Percentiles rank a stretch among this genome's conserved stretches.
Conservation (phyloP, 345 rosid species). For the Populus nigra region DNA sequence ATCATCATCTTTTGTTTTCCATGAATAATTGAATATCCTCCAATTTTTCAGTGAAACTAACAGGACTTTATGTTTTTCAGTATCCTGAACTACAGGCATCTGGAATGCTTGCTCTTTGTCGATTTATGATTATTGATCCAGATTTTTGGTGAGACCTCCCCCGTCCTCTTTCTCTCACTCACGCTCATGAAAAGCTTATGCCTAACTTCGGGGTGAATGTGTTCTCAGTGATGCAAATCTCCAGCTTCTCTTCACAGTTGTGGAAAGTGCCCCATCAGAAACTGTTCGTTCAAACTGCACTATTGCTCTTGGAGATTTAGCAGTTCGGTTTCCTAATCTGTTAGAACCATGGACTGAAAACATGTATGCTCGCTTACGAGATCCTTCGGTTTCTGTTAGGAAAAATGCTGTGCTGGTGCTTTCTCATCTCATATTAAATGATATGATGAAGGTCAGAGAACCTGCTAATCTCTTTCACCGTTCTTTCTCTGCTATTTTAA, state of each 20-base stretch:
- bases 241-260: slow-evolving; percentile 95
- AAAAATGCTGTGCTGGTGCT: slow-evolving; percentile 98
- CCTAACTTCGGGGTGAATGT: slow-evolving; percentile 24
- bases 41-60: slow-evolving; percentile 5
- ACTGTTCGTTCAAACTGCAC: slow-evolving; percentile 94
- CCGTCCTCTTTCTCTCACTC: neutral
- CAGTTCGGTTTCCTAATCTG: slow-evolving; percentile 92
- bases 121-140: slow-evolving; percentile 90
- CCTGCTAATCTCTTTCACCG: slow-evolving; percentile 14
- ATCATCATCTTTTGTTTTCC: slow-evolving; percentile 25
- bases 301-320: slow-evolving; percentile 93
- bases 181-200: neutral
- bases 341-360: slow-evolving; percentile 98
- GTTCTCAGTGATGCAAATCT: slow-evolving; percentile 79
- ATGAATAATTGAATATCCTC: neutral
- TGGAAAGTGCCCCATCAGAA: slow-evolving; percentile 88
- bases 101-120: slow-evolving; percentile 91
- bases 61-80: slow-evolving; percentile 20
- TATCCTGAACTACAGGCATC: slow-evolving; percentile 89
- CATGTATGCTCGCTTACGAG: slow-evolving; percentile 78
- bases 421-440: slow-evolving; percentile 96
- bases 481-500: slow-evolving; percentile 10
- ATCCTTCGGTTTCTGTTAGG: slow-evolving; percentile 76
- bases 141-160: slow-evolving; percentile 59
- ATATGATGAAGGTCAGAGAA: slow-evolving; percentile 90